Evolutionary conservation across 2,329 filamentous ascomycete genomes (phyloP), one percentile per base, ranked within the genome.

Genomic region (Ceratocystis colombiana): DNA sequence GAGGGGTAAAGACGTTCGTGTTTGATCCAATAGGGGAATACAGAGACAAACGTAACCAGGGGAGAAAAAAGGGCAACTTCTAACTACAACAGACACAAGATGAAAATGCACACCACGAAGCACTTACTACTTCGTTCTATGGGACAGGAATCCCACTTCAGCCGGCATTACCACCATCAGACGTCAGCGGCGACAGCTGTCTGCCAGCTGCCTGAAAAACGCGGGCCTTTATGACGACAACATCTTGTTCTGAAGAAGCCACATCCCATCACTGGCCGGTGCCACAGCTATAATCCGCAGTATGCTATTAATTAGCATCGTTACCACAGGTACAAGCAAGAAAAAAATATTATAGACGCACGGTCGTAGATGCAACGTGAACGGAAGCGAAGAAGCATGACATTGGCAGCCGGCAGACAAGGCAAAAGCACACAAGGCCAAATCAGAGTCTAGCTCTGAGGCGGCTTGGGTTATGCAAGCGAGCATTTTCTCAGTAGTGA

Each of bases 311-410:
- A 53, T 53, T 12, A 17, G 5, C 1, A 17, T 15, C 6, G 28
- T 7, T 17, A 37, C 25, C 37, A 41, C 37, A 41, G 37, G 37
- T 12, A 41, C 37, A 41, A 41, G 37, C 37, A 41, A 37, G 20
- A 59, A 59, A 59, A 59, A 1, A 53, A 10, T 25, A 53, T n/a
- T 53, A 28, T 48, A 50, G 28, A 30, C 5, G 55, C 55, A 59
- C 30, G 28, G 28, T 12, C 2, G 22, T 10, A 57, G 53, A 57
- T 57, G 53, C 53, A 59, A 37, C 28, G 17, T 37, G n/a, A 59
- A 59, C 55, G 55, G 28, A n/a, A 59, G 28, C 28, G 20, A 20
- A 17, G 33, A 33, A 15, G 30, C 10, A n/a, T 59, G 55, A 37
- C 55, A 59, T 59, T 28, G 50, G 55, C 55, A 59, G 55, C 15